Base-by-base conservation (phyloP, 768 basidiomycete species). In the Pisolithus tinctorius region DNA sequence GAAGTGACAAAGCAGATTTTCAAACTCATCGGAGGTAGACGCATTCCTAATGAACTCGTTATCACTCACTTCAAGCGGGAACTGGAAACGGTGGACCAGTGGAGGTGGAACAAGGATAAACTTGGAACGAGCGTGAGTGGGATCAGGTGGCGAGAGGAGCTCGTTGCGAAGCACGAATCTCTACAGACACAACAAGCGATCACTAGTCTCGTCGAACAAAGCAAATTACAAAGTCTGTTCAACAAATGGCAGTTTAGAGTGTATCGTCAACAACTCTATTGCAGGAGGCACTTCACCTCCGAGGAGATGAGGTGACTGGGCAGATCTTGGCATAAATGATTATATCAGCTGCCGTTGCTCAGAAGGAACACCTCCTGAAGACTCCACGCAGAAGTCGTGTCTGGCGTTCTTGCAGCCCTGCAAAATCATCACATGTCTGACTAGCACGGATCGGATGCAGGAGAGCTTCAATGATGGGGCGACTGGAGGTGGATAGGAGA, bases 371-470 rank as follows among this genome's bases (percentile, higher is more conserved):
- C n/a, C n/a, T n/a, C n/a, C n/a, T n/a, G n/a, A n/a, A n/a, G n/a
- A n/a, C n/a, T n/a, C n/a, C n/a, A n/a, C n/a, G n/a, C n/a, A n/a
- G n/a, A n/a, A n/a, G n/a, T n/a, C n/a, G n/a, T n/a, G n/a, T n/a
- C n/a, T n/a, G n/a, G n/a, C n/a, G n/a, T n/a, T n/a, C n/a, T n/a
- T n/a, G n/a, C n/a, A 25, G 76, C 84, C 7, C 71, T 88, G 23
- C 71, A 76, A 52, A 73, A 75, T 10, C 76, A 83, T 46, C 78
- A 89, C 63, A 77, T 89, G 50, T 68, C 71, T 36, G 86, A 91
- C 67, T 91, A 90, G 88, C 41, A 89, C 86, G 0, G 88, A 88
- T 63, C 71, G 60, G 4, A 86, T 90, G 86, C 88, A 91, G 66
- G 80, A 84, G 65, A 85, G 81, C 59, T 80, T 89, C 40, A 73